Evolutionary conservation across 2,329 filamentous ascomycete species (phyloP).

Genomic region (Huntiella omanensis): DNA sequence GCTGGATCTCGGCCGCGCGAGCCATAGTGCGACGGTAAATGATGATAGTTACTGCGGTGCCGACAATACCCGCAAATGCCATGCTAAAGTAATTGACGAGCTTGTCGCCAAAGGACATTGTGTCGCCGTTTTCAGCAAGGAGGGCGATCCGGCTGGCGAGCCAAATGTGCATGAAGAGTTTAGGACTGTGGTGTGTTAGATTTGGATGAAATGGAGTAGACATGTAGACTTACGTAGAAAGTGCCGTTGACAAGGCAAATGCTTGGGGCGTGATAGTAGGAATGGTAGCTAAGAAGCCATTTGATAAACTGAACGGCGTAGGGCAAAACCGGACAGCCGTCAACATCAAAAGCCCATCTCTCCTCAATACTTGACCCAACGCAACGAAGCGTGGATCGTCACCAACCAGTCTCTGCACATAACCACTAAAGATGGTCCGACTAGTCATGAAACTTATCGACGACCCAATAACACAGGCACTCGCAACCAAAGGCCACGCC

Average conservation of each 20-base stretch:
- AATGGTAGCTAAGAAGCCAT: slow-evolving; percentile 86
- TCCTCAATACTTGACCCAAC: slow-evolving; percentile 68
- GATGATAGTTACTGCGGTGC: slow-evolving; percentile 58
- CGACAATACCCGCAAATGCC: slow-evolving; percentile 48
- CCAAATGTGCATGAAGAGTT: slow-evolving; percentile 81
- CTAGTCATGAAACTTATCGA: slow-evolving; percentile 64
- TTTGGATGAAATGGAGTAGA: background rate
- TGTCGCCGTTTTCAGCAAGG: slow-evolving; percentile 64
- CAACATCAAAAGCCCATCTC: slow-evolving; percentile 74
- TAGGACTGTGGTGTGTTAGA: slow-evolving; percentile 37
- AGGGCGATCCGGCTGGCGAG: slow-evolving; percentile 69
- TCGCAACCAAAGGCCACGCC: slow-evolving; percentile 70
- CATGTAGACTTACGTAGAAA: slow-evolving; percentile 35
- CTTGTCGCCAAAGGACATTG: slow-evolving; percentile 65
- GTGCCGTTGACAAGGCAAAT: slow-evolving; percentile 66
- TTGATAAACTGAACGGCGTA: slow-evolving; percentile 78
- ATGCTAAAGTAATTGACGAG: slow-evolving; percentile 73
- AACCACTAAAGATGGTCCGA: slow-evolving; percentile 56
- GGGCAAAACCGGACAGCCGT: slow-evolving; percentile 87
- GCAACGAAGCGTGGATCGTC: slow-evolving; percentile 77
- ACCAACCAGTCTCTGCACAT: slow-evolving; percentile 65
- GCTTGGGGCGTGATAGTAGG: slow-evolving; percentile 61
- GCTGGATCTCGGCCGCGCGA: slow-evolving; percentile 37
- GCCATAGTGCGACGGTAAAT: slow-evolving; percentile 62
- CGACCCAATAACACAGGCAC: slow-evolving; percentile 61